Base-by-base conservation (phyloP, 2,329 filamentous ascomycete species). In the Ceratocystis ficicola region DNA sequence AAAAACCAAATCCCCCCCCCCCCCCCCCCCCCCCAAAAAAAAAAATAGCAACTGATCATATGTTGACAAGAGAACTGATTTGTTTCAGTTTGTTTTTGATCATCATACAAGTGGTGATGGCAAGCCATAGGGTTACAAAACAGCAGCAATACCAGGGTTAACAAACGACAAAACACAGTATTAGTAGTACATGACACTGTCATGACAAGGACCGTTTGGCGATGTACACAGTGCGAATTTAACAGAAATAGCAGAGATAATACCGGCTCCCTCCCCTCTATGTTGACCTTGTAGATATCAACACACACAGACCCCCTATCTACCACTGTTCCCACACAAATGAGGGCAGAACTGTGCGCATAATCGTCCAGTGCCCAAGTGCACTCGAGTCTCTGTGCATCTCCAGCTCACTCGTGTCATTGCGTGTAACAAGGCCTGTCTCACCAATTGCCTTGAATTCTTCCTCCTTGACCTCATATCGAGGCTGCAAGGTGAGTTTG, bases 301-400 rank as follows among this genome's bases (percentile, higher is more conserved):
- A 52, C 7, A 52, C n/a, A 52, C 12, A 52, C 1, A 12, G 22
- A 52, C 22, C 46, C 46, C 46, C 20, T 25, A 46, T 68, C 81
- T 75, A 96, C 90, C 90, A 97, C 71, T 84, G 82, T 77, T 95
- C 88, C 94, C 94, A 99, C 30, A 97, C 83, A 12, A 77, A 77
- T 66, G 79, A 79, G 0, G 92, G 91, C 69, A 97, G 70, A 2
- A 96, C 91, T 0, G 78, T 83, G 72, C 94, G 84, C 91, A 99
- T 99, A 60, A 99, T 87, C 55, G 77, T 78, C 94, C 94, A 99
- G 76, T 99, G 94, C 8, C 88, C 88, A 64, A 88, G 73, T 0
- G 92, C 92, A 71, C 88, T 90, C 72, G 83, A 79, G 71, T 85
- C 80, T 73, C 96, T 91, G 79, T 84, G 90, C 73, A 82, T 80